Evolutionary conservation across 139 green algal genomes (phyloP), one percentile per base, ranked within the genome.

Genomic region (Volvox africanus): DNA sequence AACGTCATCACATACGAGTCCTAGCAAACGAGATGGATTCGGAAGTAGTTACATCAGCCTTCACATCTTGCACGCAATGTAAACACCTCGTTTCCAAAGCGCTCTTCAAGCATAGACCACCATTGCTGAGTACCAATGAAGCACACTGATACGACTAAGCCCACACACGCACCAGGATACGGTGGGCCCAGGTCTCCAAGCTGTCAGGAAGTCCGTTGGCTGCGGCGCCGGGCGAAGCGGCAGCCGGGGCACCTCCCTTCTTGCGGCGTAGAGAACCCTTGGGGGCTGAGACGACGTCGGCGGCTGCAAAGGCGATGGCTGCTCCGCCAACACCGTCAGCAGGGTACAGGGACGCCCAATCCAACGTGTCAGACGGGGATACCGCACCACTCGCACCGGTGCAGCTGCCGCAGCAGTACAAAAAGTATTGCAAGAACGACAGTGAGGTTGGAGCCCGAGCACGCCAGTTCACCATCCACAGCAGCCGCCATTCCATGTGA

Each of bases 401-500:
- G n/a, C n/a, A n/a, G n/a, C n/a, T n/a, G 65, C 65, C 65, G 65
- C 65, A 67, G 44, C 37, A 67, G 44, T 32, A 21, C 21, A 86
- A 37, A 37, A 71, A 86, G 80, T 44, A 14, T 26, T 37, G 28
- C 24, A 86, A 28, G 21, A 86, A 71, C 24, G 80, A 86, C 32
- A 65, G 50, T 18, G 80, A 67, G 1, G 24, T 86, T 37, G 80
- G 80, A 37, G 80, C 50, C 13, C 44, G 14, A 14, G 55, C 80
- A 0, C 80, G 50, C 80, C 80, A 71, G 80, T 86, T 55, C 50
- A 86, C 22, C 13, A 55, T 22, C 26, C n/a, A 33, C 80, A 86
- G 21, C 21, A 86, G 80, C 80, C 44, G 80, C 80, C 80, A 86
- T 55, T 86, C 80, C 80, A 86, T 86, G 1, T 55, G 80, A 26